Percentiles rank a stretch among this genome's conserved stretches.
These are phyloP conservation scores for Hygrophila difformis DNA, from an alignment of 257 asterid genomes.

Conservation along the genomic window DNA sequence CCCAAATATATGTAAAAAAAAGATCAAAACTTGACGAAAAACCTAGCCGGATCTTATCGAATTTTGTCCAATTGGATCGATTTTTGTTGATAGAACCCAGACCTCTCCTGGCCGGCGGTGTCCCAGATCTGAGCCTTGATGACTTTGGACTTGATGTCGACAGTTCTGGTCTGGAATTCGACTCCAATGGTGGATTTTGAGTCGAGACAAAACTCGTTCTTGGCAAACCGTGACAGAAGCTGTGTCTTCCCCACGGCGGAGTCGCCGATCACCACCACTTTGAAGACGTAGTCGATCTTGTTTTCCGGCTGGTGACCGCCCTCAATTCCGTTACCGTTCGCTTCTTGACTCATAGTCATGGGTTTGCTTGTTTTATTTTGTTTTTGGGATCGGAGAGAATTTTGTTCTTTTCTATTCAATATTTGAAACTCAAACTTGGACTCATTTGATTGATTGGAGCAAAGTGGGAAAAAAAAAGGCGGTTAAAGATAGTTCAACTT, in stretches of 20 bases:
- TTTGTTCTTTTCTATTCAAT: no score
- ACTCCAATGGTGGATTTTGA: conserved; percentile 82
- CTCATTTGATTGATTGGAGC: no score
- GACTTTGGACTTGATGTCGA: conserved; percentile 47
- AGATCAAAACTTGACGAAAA: no score
- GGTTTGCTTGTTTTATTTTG: no score
- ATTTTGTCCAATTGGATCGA: no score
- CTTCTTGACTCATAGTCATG: conserved; percentile 47
- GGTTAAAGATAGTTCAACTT: no score
- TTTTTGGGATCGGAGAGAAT: no score
- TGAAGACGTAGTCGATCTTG: conserved; percentile 60
- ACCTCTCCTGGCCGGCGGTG: conserved; percentile 90
- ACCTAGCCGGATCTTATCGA: no score
- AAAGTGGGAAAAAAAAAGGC: no score
- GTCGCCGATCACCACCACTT: conserved; percentile 80
- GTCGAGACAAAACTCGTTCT: conserved; percentile 58
- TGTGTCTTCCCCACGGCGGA: conserved; percentile 84
- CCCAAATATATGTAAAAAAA: neutral
- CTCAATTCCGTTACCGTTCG: no score
- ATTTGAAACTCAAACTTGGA: no score
- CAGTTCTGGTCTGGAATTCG: conserved; percentile 67
- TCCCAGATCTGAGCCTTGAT: conserved; percentile 94
- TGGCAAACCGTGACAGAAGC: conserved; percentile 62
- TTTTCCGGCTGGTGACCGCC: conserved; percentile 15
- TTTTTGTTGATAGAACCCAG: no score